Percentiles rank a stretch among this genome's conserved stretches.
Conservation (phyloP, 306 rosid genomes). For the Hippophae gyantsensis region DNA sequence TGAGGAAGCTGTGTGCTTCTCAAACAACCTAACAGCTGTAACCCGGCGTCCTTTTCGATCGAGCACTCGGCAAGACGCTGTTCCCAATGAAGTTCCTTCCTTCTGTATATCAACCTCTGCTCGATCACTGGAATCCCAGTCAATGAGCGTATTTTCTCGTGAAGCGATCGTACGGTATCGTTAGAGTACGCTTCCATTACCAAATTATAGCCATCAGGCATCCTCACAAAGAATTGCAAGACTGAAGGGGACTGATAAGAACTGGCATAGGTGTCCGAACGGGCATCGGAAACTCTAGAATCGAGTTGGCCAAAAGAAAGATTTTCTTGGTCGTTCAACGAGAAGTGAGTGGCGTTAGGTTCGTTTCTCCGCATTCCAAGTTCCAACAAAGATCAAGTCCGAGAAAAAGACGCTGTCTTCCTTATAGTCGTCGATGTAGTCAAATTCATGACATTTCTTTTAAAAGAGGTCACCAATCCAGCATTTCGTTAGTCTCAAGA, state of each 20-base stretch:
- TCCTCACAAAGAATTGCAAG: slow-evolving; percentile 60
- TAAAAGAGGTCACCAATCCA: too few species aligned
- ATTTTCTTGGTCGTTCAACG: slow-evolving; percentile 7
- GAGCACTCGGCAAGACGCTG: slow-evolving; percentile 45
- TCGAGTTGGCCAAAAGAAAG: slow-evolving; percentile 9
- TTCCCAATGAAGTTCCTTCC: slow-evolving; percentile 53
- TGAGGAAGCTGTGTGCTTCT: slow-evolving; percentile 40
- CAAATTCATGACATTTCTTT: too few species aligned
- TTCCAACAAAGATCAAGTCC: slow-evolving; percentile 37
- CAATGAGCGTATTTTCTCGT: slow-evolving; percentile 20
- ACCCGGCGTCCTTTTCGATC: slow-evolving; percentile 47
- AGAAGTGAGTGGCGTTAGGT: slow-evolving; percentile 29
- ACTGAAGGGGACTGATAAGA: slow-evolving; percentile 5
- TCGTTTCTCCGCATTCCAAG: slow-evolving; percentile 62
- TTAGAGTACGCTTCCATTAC: slow-evolving; percentile 40
- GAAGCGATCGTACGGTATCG: slow-evolving; percentile 48
- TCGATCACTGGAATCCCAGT: slow-evolving; percentile 40
- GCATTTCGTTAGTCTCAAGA: too few species aligned
- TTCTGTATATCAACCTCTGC: slow-evolving; percentile 48
- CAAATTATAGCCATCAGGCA: slow-evolving; percentile 32
- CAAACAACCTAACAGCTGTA: slow-evolving; percentile 55
- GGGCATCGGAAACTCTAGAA: slow-evolving; percentile 29
- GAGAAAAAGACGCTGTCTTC: slow-evolving; percentile 27
- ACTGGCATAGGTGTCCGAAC: slow-evolving; percentile 16
- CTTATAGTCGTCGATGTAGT: slow-evolving; percentile 38